phyloP scores from a whole-genome alignment of 768 basidiomycete species.

The Termitomyces sp. region DNA sequence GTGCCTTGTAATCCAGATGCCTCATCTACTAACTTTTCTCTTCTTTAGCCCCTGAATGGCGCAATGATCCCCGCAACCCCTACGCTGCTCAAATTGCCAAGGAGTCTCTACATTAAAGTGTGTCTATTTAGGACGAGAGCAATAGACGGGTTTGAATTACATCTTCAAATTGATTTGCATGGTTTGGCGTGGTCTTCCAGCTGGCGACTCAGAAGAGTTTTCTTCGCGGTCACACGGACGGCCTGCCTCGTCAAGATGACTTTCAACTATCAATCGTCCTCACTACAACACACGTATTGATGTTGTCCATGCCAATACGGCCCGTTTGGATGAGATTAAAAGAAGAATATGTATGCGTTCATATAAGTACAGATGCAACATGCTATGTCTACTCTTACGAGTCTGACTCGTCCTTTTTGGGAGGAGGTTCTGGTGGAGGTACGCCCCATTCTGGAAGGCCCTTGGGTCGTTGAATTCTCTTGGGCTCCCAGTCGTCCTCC shows the following conservation, averaged over 20 bases:
- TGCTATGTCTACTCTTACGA: background rate
- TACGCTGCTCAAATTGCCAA: conserved; percentile 74
- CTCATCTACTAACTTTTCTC: conserved; percentile 3
- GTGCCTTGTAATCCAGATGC: background rate
- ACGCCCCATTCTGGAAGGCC: conserved; percentile 96
- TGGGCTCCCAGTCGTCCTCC: conserved; percentile 81
- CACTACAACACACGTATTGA: background rate
- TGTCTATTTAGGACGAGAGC: background rate
- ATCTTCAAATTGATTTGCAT: background rate
- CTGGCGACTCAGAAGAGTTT: background rate
- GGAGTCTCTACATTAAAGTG: conserved; percentile 40
- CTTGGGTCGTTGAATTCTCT: conserved; percentile 74
- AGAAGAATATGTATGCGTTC: background rate
- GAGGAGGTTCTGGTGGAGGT: conserved; percentile 54
- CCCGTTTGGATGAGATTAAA: background rate
- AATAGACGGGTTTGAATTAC: conserved; percentile 10
- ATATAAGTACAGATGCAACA: conserved; percentile 2
- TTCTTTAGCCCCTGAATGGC: conserved; percentile 53
- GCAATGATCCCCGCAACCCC: conserved; percentile 77
- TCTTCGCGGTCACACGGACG: background rate
- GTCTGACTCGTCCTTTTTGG: background rate
- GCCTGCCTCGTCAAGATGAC: background rate
- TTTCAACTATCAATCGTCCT: background rate
- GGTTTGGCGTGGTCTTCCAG: background rate
- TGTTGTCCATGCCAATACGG: background rate